Evolutionary conservation across 768 basidiomycete species (phyloP).

Genomic region (Xerocomus potaroensis): DNA sequence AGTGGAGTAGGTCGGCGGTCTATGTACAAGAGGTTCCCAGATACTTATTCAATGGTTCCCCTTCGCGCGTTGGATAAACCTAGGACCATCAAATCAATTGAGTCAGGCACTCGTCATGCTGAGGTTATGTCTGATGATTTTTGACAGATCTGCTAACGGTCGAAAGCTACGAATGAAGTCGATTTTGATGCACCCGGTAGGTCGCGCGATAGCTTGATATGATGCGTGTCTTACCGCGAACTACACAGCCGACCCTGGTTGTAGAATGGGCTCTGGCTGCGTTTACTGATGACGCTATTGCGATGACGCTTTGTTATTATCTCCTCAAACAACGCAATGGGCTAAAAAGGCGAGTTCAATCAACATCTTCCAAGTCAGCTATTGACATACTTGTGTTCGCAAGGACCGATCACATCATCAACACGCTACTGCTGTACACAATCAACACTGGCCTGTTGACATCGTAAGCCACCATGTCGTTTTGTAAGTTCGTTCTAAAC

Average conservation of each 20-base stretch:
- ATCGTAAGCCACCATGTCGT: constrained; percentile 1
- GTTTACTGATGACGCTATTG: constrained; percentile 5
- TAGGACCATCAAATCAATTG: too few species aligned
- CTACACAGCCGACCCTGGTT: constrained; percentile 12
- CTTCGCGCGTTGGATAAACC: too few species aligned
- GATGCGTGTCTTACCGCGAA: not conserved
- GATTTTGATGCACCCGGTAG: constrained; percentile 3
- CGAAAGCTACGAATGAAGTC: too few species aligned
- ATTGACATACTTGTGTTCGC: not conserved
- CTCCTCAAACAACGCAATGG: constrained; percentile 10
- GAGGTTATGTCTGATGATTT: too few species aligned
- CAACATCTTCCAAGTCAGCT: too few species aligned
- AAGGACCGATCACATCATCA: constrained; percentile 16
- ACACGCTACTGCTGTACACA: constrained; percentile 16
- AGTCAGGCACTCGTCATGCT: too few species aligned
- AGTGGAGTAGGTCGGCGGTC: too few species aligned
- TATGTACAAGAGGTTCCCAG: too few species aligned
- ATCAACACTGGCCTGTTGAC: constrained; percentile 15
- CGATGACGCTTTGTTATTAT: constrained; percentile 9
- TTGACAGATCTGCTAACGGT: too few species aligned
- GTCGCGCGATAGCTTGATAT: not conserved
- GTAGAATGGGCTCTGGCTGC: constrained; percentile 10
- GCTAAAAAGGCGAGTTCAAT: constrained; percentile 1
- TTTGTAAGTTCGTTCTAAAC: not conserved
- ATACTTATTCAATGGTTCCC: too few species aligned